Evolutionary conservation across 306 rosid genomes (phyloP).

Genomic region (Cucumis melo): DNA sequence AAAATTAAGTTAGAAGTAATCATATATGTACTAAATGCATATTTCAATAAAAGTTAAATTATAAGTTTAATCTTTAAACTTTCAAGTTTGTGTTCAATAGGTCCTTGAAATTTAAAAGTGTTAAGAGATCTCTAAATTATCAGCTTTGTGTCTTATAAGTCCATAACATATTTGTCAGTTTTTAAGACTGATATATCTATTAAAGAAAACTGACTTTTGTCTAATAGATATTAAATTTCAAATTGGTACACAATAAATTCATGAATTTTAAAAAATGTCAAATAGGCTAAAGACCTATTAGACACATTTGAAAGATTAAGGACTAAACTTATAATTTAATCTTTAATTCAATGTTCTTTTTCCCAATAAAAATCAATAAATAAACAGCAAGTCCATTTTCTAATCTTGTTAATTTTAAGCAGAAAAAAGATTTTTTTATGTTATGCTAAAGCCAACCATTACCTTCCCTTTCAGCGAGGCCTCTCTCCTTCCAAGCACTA

Average conservation of each 20-base stretch:
- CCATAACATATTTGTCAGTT: no score
- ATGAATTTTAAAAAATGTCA: no score
- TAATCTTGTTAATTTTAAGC: neutral
- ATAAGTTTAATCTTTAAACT: neutral
- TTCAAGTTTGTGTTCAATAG: neutral
- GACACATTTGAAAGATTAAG: neutral
- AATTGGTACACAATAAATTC: neutral
- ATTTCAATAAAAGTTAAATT: neutral
- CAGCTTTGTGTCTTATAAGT: neutral
- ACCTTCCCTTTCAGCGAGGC: conserved; percentile 81
- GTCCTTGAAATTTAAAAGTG: neutral
- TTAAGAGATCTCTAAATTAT: neutral
- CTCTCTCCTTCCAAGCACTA: conserved; percentile 75
- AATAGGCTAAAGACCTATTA: no score
- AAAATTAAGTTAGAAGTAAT: neutral
- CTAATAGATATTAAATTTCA: neutral
- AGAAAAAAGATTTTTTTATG: neutral
- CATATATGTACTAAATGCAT: neutral
- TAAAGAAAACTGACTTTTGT: neutral
- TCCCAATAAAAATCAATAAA: neutral
- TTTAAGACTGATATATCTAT: no score
- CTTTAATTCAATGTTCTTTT: neutral
- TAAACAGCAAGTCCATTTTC: neutral
- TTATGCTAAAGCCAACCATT: neutral
- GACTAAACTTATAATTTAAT: neutral